A percentile compares a stretch with the other conserved stretches of the same genome.
These are phyloP conservation scores for Boletales sp. DNA, from an alignment of 768 basidiomycete species.

Conservation along the genomic window DNA sequence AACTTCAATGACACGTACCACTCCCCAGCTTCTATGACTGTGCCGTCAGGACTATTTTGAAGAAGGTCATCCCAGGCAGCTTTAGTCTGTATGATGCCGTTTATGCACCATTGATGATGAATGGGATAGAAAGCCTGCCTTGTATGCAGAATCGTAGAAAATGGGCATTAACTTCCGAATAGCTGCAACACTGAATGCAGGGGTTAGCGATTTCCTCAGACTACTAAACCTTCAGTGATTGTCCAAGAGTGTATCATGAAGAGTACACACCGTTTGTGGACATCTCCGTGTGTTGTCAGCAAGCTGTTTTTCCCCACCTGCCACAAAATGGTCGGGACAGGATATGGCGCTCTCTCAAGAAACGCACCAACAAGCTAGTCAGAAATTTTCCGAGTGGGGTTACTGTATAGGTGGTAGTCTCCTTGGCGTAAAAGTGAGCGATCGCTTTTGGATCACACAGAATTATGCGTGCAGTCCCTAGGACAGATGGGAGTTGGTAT, in stretches of 20 bases:
- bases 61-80: slow-evolving; percentile 28
- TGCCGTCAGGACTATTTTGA: slow-evolving; percentile 23
- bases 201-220: slow-evolving; percentile 35
- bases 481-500: slow-evolving; percentile 37
- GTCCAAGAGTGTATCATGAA: not conserved
- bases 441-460: slow-evolving; percentile 49
- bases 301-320: slow-evolving; percentile 11
- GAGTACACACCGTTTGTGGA: slow-evolving; percentile 11
- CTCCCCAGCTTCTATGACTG: slow-evolving; percentile 43
- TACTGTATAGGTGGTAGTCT: slow-evolving; percentile 38
- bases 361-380: slow-evolving; percentile 32
- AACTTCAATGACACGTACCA: slow-evolving; percentile 30
- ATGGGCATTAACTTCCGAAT: slow-evolving; percentile 33
- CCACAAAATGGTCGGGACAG: not conserved
- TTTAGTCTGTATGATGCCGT: slow-evolving; percentile 22
- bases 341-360: not conserved
- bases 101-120: not conserved
- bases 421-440: slow-evolving; percentile 48
- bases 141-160: slow-evolving; percentile 40
- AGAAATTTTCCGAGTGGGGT: slow-evolving; percentile 20
- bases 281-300: slow-evolving; percentile 17
- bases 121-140: slow-evolving; percentile 21
- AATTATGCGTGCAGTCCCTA: slow-evolving; percentile 37
- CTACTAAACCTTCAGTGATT: slow-evolving; percentile 4
- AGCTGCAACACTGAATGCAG: slow-evolving; percentile 39